Conservation (phyloP, 2,329 filamentous ascomycete genomes). For the Diaporthe ampelina region DNA sequence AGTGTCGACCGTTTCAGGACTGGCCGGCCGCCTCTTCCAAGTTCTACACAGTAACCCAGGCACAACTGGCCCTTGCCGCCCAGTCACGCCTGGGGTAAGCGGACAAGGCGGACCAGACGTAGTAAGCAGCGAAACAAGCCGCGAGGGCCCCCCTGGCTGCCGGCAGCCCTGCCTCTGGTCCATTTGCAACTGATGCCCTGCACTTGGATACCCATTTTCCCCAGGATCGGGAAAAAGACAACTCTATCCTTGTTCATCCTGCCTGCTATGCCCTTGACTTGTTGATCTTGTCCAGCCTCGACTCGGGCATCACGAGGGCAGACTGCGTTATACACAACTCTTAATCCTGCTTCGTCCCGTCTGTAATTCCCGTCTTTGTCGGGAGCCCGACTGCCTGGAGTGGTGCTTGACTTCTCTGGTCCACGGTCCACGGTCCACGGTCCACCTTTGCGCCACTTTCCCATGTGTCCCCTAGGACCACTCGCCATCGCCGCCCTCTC, state of each 20-base stretch:
- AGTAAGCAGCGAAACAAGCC: constrained; percentile 1
- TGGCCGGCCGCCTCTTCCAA: background rate
- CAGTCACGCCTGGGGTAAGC: background rate
- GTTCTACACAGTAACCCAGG: too few relatives aligned
- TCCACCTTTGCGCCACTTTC: constrained; percentile 27
- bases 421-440: background rate
- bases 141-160: background rate
- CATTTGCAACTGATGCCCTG: background rate
- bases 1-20: constrained; percentile 24
- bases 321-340: constrained; percentile 11
- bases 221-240: constrained; percentile 20
- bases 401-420: background rate
- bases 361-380: background rate
- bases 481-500: constrained; percentile 8
- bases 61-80: too few relatives aligned
- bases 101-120: too few relatives aligned
- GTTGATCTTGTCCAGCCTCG: constrained; percentile 9
- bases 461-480: constrained; percentile 8
- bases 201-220: background rate
- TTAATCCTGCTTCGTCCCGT: background rate
- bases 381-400: background rate
- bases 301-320: constrained; percentile 22
- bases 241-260: constrained; percentile 23
- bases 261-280: constrained; percentile 5
- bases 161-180: constrained; percentile 16